Percentiles rank a stretch among this genome's conserved stretches.
Conservation (phyloP, 352 stramenopile genomes). For the Pythium coloratum region DNA sequence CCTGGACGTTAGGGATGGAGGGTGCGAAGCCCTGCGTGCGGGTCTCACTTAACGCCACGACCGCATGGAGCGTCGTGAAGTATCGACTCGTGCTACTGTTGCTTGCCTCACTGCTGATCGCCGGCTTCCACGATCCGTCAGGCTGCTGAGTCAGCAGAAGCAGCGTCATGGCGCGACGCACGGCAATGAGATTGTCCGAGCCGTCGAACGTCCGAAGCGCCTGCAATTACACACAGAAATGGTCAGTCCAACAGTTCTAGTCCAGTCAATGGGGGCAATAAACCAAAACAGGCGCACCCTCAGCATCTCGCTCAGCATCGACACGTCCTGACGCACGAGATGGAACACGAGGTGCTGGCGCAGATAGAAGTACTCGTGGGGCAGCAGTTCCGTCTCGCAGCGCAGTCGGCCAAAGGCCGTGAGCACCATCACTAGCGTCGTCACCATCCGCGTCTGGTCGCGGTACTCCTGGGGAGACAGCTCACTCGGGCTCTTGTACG, state of each 20-base stretch:
- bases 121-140: conserved; percentile 57
- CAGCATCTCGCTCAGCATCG: conserved; percentile 69
- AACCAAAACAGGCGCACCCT: conserved; percentile 37
- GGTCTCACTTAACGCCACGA: conserved; percentile 50
- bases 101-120: conserved; percentile 4
- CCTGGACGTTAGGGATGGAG: conserved; percentile 48
- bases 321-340: conserved; percentile 71
- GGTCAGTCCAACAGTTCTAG: background rate
- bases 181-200: conserved; percentile 63
- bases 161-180: conserved; percentile 69
- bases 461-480: conserved; percentile 68
- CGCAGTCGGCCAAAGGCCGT: conserved; percentile 76
- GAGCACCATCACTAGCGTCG: conserved; percentile 87
- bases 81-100: conserved; percentile 35
- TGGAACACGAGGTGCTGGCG: conserved; percentile 79
- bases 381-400: conserved; percentile 80
- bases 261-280: too few species aligned
- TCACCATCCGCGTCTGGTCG: conserved; percentile 81
- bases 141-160: conserved; percentile 56
- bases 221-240: conserved; percentile 28
- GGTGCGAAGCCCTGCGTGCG: conserved; percentile 58
- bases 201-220: conserved; percentile 74
- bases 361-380: conserved; percentile 91
- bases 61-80: conserved; percentile 53
- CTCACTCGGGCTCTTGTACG: conserved; percentile 75